Percentiles rank a stretch among this genome's conserved stretches.
Evolutionary conservation across 768 basidiomycete genomes (phyloP).

Genomic region (Lactarius pseudohatsudake): DNA sequence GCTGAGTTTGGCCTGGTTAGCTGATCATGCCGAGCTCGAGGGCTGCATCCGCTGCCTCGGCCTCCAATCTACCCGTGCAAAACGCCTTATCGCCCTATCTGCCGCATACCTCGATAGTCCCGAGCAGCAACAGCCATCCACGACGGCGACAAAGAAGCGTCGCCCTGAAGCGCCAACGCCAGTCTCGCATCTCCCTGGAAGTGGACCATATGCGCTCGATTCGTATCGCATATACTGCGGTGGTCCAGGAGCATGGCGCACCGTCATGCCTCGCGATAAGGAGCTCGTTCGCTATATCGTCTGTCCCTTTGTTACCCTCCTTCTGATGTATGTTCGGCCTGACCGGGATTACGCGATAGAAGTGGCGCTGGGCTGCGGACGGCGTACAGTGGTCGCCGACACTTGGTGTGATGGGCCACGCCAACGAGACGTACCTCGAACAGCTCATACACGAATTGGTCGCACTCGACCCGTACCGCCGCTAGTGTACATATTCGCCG

Average conservation of each 20-base stretch:
- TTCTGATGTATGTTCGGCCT: background rate
- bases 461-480: slow-evolving; percentile 17
- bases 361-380: slow-evolving; percentile 69
- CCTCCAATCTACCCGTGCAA: slow-evolving; percentile 55
- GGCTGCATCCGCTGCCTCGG: slow-evolving; percentile 55
- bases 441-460: slow-evolving; percentile 26
- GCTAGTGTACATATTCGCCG: background rate
- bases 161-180: slow-evolving; percentile 33
- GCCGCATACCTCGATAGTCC: slow-evolving; percentile 49
- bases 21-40: slow-evolving; percentile 44
- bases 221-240: slow-evolving; percentile 71
- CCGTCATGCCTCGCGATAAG: slow-evolving; percentile 65
- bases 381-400: slow-evolving; percentile 53
- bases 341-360: slow-evolving; percentile 39
- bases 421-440: slow-evolving; percentile 24
- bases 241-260: slow-evolving; percentile 54
- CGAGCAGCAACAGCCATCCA: slow-evolving; percentile 5
- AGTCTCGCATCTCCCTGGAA: slow-evolving; percentile 61
- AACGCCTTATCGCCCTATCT: slow-evolving; percentile 56
- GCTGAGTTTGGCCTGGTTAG: slow-evolving; percentile 34
- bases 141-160: background rate
- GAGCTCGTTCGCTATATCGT: slow-evolving; percentile 68
- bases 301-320: slow-evolving; percentile 31
- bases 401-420: slow-evolving; percentile 40
- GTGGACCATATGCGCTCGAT: slow-evolving; percentile 71